Evolutionary conservation across 1,139 yeast species (phyloP), one percentile per base, ranked within the genome.

Genomic region (Candida freyschussii): DNA sequence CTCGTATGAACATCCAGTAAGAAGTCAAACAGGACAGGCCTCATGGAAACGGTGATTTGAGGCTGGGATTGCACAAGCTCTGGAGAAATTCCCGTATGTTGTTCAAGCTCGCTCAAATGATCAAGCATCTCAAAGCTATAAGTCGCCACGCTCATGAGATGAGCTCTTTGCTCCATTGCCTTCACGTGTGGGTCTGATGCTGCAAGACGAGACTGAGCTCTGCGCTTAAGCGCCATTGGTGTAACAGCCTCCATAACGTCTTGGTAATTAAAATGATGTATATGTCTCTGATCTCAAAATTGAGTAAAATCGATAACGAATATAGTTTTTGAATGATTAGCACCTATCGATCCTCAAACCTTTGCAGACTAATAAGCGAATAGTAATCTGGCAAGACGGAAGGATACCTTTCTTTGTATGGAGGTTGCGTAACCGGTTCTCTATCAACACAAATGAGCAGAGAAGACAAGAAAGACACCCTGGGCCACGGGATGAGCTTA

Each of bases 1-100:
- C 87, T 76, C 9, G 78, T 65, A 55, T 91, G 97, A 44, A 91
- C 75, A 56, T 89, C 95, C 52, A 87, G 69, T 29, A 91, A 62
- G 54, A 87, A 91, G 55, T 89, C 96, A 40, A 89, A 72, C 34
- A 91, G 67, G 46, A 75, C 78, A 2, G 94, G 93, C 46, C 96
- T 71, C 94, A 85, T 86, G 48, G 69, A 75, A 89, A 95, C 83
- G 45, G 78, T 80, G 40, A 89, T 73, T 58, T 91, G 96, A 0
- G 96, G 96, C 59, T 91, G 98, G 32, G 80, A 65, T 48, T 81
- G 91, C 39, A 89, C 83, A 82, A 86, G 75, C 24, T 76, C 56
- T 0, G 81, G 74, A 43, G 72, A 71, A 26, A 73, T 59, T 13
- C 48, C 47, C 27, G 58, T 56, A 21, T 47, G 42, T 13, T 51